A percentile compares a stretch with the other conserved stretches of the same genome.
phyloP scores from a whole-genome alignment of 768 basidiomycete species.

The Mrakia frigida region DNA sequence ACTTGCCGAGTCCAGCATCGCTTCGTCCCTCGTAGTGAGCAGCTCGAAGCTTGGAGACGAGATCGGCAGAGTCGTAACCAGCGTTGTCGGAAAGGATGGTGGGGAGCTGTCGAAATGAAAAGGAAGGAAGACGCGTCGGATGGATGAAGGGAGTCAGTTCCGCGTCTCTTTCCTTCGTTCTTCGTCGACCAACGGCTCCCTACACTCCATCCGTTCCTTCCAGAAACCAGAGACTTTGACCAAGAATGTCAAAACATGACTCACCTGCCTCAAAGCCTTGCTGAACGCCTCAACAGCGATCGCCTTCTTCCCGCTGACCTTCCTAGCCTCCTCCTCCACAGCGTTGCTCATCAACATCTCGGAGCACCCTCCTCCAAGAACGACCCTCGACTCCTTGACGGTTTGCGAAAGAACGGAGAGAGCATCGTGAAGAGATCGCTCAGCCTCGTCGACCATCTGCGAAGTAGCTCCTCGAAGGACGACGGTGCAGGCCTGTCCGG shows the following conservation, averaged over 20 bases:
- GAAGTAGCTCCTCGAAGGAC: slow-evolving; percentile 94
- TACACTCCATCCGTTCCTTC: too few relatives aligned
- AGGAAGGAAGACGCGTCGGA: background rate
- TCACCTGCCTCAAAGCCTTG: slow-evolving; percentile 66
- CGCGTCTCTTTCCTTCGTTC: background rate
- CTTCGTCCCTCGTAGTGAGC: slow-evolving; percentile 84
- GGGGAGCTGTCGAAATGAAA: slow-evolving; percentile 59
- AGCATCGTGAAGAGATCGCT: slow-evolving; percentile 94
- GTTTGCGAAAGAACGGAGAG: slow-evolving; percentile 96
- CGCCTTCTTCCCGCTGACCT: slow-evolving; percentile 88
- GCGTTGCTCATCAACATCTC: slow-evolving; percentile 98
- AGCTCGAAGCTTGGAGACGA: slow-evolving; percentile 80
- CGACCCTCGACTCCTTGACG: slow-evolving; percentile 89
- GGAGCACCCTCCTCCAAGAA: slow-evolving; percentile 92
- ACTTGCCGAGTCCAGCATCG: slow-evolving; percentile 82
- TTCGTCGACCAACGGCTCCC: background rate
- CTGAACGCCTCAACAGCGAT: slow-evolving; percentile 90
- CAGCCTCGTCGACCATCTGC: slow-evolving; percentile 99
- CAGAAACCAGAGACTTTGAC: too few relatives aligned
- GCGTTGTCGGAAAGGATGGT: slow-evolving; percentile 96
- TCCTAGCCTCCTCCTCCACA: slow-evolving; percentile 79
- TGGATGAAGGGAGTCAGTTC: background rate
- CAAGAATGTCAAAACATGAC: background rate
- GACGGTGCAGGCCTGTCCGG: slow-evolving; percentile 95
- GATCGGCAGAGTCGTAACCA: slow-evolving; percentile 93